Base-by-base conservation (phyloP, 176 grass and related monocot genomes). In the Alloteropsis semialata region DNA sequence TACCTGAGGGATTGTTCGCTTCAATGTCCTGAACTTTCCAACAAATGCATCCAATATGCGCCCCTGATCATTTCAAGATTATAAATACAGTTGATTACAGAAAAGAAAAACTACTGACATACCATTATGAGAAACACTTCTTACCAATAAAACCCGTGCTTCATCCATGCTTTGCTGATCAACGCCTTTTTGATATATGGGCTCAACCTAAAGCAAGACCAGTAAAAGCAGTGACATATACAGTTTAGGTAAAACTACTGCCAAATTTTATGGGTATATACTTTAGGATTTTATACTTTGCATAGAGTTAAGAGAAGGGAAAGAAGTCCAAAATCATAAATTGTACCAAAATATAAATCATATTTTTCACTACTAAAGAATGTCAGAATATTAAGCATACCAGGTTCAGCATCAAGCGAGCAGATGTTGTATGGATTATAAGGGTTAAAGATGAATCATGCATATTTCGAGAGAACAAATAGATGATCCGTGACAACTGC, bases 11-110 rank as follows among this genome's bases (percentile, higher is more conserved):
- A 96, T 84, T 76, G 91, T 95, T 75, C 89, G 91, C 77, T 93
- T 99, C 79, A 99, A 84, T 36, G 93, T 96, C 75, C 96, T 90
- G 61, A 96, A 96, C 79, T 99, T 99, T 42, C 96, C 90, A 79
- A 99, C 96, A 78, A 99, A 99, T 72, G 96, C 94, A 77, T 99
- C 96, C 82, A 99, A 91, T 88, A 99, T 99, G 59, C 96, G 91
- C 22, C 93, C 92, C 96, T 99, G 80, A 49, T 78, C 54, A 83
- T 73, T 82, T 60, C 33, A 22, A 37, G 38, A 10, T 16, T 66
- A 75, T 77, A 69, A 77, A 49, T 67, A 68, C 50, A 17, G 15
- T 81, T 80, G 53, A 69, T 56, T 79, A 77, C 27, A 27, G 6
- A 38, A 69, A 77, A 69, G 15, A 45, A 87, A 19, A 79, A 38